Evolutionary conservation across 495 filamentous ascomycete genomes (phyloP), one percentile per base, ranked within the genome.

Genomic region (Penicillium subrubescens): DNA sequence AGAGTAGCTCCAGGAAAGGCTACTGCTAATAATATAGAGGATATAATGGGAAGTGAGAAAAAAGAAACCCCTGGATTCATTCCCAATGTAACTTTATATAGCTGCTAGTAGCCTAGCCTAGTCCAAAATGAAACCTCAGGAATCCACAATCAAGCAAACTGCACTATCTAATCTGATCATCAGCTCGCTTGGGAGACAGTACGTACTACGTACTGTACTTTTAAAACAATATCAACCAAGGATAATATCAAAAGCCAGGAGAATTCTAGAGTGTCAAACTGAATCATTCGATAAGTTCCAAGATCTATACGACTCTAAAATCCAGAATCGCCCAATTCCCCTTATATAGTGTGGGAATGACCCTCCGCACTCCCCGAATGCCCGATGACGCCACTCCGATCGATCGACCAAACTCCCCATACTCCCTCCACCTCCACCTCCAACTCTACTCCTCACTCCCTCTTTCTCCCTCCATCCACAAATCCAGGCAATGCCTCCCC

Each of bases 111-210:
- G 4, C 25, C 25, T 27, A 27, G 25, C 25, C 25, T 27, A 46
- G 43, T 46, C 48, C 48, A 29, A 29, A 21, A 8, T 8, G 19
- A 21, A 51, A 17, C 48, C 48, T 52, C 48, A 27, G 27, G 27
- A 52, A 52, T 52, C 48, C 25, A 52, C 12, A 29, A 21, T 21
- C 10, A 7, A 8, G 15, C 48, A 52, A 56, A 5, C 35, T 3
- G 1, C 64, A 57, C 68, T 71, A 73, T 73, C 71, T 73, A 71
- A 73, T 73, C 71, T 73, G 71, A 73, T 73, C 65, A 72, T 72
- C 70, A 60, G 44, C 29, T 41, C 14, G 58, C 31, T 37, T 27
- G 54, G 5, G 15, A 17, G 25, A 27, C 25, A 27, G 25, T 27
- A 27, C 25, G 25, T 27, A 27, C 25, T 27, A 27, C n/a, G n/a